A percentile compares a stretch with the other conserved stretches of the same genome.
Conservation (phyloP, 1,139 yeast species). For the Saccharomycopsis phalli region DNA sequence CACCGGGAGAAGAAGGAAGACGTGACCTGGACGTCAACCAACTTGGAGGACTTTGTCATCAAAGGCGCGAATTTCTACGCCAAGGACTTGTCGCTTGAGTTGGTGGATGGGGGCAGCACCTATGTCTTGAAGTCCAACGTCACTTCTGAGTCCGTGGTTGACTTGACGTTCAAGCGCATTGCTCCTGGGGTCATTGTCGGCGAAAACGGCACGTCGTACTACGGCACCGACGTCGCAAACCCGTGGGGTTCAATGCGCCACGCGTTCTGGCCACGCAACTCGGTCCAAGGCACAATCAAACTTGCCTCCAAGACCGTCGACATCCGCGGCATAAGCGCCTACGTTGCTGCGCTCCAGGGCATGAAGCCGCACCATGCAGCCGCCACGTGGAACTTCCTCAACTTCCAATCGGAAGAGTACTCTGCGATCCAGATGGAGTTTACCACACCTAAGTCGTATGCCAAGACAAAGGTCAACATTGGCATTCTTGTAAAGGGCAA, state of each 20-base stretch:
- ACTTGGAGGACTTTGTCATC: slow-evolving; percentile 67
- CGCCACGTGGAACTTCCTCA: slow-evolving; percentile 88
- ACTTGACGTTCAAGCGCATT: slow-evolving; percentile 49
- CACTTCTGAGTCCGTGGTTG: slow-evolving; percentile 63
- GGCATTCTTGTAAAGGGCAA: slow-evolving; percentile 66
- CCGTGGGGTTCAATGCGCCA: slow-evolving; percentile 99
- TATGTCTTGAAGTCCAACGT: slow-evolving; percentile 61
- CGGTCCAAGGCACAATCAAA: slow-evolving; percentile 52
- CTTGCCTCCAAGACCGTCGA: slow-evolving; percentile 25
- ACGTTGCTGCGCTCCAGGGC: slow-evolving; percentile 96
- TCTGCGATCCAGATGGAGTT: slow-evolving; percentile 90
- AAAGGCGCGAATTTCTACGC: slow-evolving; percentile 82
- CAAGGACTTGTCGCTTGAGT: slow-evolving; percentile 52
- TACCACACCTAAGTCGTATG: slow-evolving; percentile 88
- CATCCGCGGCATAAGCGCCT: slow-evolving; percentile 56
- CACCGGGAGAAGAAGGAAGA: slow-evolving; percentile 44
- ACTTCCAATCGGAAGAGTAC: slow-evolving; percentile 70
- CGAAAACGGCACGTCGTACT: slow-evolving; percentile 71
- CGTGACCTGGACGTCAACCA: slow-evolving; percentile 81
- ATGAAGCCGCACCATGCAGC: slow-evolving; percentile 99
- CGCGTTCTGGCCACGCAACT: slow-evolving; percentile 88
- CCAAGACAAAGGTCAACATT: slow-evolving; percentile 67
- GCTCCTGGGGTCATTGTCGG: slow-evolving; percentile 91
- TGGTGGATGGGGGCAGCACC: slow-evolving; percentile 44
- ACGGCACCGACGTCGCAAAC: slow-evolving; percentile 69